Evolutionary conservation across 2,329 filamentous ascomycete species (phyloP), one percentile per base, ranked within the genome.

Genomic region (Fusarium euwallaceae): DNA sequence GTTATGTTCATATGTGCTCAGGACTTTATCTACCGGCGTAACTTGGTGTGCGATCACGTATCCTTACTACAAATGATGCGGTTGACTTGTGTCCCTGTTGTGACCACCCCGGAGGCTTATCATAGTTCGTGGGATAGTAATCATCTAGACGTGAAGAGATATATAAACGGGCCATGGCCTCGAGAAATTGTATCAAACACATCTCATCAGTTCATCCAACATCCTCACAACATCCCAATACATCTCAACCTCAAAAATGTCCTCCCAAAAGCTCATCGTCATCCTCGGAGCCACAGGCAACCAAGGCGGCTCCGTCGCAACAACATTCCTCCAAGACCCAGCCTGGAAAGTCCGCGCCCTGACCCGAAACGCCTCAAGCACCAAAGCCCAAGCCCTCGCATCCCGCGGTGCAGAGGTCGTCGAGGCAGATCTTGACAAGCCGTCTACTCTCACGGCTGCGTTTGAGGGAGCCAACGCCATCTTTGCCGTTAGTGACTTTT

Each of bases 401-500:
- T 55, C 64, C 6, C 58, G 63, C 2, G 72, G 72, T 7, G 72
- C 48, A 14, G 39, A 74, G 36, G 59, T 74, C 16, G 48, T 64
- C 20, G 43, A 36, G 9, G 72, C 69, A 1, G 58, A 74, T 1
- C 29, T 75, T 1, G 65, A 75, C 6, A 36, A 51, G 1, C 65
- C 72, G 0, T 34, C 39, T 14, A 59, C 65, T 5, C 60, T 74
- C 0, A 2, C 17, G 2, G 4, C 32, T 4, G 65, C 48, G 2
- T 72, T 74, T 8, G 20, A 64, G 2, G 69, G 37, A 1, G 72
- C 65, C 6, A 43, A 67, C 3, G 64, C 76, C 20, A 70, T 82
- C 56, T 82, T 80, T 37, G 73, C 71, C 2, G 77, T 81, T 9
- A 83, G 74, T 22, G 78, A 81, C 70, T 81, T 77, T 61, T 80